Base-by-base conservation (phyloP, 2,329 filamentous ascomycete species). In the Calonectria multiphialidica region DNA sequence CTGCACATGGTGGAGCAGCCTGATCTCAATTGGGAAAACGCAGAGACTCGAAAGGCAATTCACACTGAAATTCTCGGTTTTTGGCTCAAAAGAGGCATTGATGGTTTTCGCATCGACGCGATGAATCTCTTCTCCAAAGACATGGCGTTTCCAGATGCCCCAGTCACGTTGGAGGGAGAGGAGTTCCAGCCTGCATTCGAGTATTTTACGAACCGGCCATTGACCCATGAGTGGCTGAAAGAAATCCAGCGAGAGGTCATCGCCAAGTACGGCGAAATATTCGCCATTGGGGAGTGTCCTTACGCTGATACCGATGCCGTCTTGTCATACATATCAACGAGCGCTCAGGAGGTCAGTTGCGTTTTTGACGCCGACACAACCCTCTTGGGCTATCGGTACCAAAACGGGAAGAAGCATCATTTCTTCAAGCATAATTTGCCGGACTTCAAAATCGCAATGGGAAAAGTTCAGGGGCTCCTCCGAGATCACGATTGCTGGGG, bases 21-120 rank as follows among this genome's bases (percentile, higher is more conserved):
- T 0, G 94, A 96, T 76, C 86, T 96, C 15, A 95, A 96, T 82
- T 96, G 93, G 93, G 92, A 95, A 76, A 92, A 92, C 71, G 85
- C 87, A 0, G 90, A 89, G 1, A 89, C 93, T 0, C 88, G 93
- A 7, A 83, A 88, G 49, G 93, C 93, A 0, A 90, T 94, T 9
- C 92, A 94, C 80, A 40, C 53, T 2, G 87, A 92, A 53, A 87
- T 88, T 86, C 74, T 76, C 2, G 57, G 88, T 6, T 95, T 95
- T 80, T 96, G 94, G 93, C 87, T 95, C 1, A 86, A 93, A 69
- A 89, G 89, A 28, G 93, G 93, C 1, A 90, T 93, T 0, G 88
- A 91, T 66, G 92, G 92, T 0, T 93, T 93, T 82, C 87, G 92
- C 18, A 89, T 93, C 83, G 92, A 94, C 77, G 90, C 91, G 15